Conservation (phyloP, 768 basidiomycete species). For the Amanita molliuscula region DNA sequence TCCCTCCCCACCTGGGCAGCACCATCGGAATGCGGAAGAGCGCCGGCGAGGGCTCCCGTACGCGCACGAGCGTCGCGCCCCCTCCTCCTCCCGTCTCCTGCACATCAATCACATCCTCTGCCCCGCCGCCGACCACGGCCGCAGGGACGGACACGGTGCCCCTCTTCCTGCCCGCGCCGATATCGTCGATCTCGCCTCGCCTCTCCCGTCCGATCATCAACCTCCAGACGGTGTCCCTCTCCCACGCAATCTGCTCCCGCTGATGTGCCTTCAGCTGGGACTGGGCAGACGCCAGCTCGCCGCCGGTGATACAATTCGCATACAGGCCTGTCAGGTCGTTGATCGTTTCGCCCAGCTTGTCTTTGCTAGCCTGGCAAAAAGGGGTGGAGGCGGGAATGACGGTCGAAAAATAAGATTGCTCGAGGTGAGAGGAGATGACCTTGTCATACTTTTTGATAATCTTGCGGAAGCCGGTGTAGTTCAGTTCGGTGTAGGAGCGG, state of each 20-base stretch:
- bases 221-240: constrained; percentile 95
- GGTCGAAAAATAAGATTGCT: constrained; percentile 67
- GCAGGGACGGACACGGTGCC: not conserved
- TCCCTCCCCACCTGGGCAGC: constrained; percentile 23
- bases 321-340: constrained; percentile 61
- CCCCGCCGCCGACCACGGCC: constrained; percentile 8
- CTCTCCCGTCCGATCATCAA: constrained; percentile 86
- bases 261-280: constrained; percentile 82
- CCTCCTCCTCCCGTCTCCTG: constrained; percentile 17
- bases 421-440: constrained; percentile 72
- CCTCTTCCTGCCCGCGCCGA: not conserved
- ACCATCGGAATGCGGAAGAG: constrained; percentile 45
- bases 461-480: constrained; percentile 90
- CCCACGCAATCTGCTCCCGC: constrained; percentile 92
- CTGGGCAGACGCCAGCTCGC: constrained; percentile 56
- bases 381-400: constrained; percentile 58
- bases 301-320: constrained; percentile 73
- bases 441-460: constrained; percentile 99
- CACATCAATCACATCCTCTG: constrained; percentile 1
- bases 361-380: constrained; percentile 56
- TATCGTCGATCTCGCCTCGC: constrained; percentile 35
- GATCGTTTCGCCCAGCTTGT: constrained; percentile 48
- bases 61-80: constrained; percentile 32
- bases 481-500: constrained; percentile 82
- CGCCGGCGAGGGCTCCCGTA: constrained; percentile 27